Conservation (phyloP, 345 rosid genomes). For the Bretschneidera sinensis region DNA sequence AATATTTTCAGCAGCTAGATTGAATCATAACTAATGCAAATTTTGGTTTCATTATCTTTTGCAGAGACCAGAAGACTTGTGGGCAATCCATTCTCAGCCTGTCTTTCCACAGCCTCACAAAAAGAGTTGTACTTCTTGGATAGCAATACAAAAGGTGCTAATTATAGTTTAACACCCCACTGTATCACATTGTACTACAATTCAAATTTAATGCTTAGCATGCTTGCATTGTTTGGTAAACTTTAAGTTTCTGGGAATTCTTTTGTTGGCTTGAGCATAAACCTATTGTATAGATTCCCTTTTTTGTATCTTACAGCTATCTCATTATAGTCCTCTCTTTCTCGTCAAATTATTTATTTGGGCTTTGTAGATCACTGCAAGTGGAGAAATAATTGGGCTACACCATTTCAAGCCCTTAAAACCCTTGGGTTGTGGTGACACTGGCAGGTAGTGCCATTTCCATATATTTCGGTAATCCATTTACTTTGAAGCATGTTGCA, state of each 20-base stretch:
- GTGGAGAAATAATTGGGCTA: constrained; percentile 67
- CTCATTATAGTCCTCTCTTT: no score
- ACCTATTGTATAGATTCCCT: background rate
- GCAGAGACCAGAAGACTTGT: constrained; percentile 91
- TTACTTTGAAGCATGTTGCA: background rate
- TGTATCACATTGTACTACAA: background rate
- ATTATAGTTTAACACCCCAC: background rate
- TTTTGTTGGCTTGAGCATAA: background rate
- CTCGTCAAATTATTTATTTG: constrained; percentile 3
- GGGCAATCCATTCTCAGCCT: constrained; percentile 79
- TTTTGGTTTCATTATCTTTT: constrained; percentile 25
- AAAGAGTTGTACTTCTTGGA: constrained; percentile 63
- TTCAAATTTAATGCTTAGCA: background rate
- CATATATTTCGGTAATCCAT: background rate
- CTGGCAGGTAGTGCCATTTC: constrained; percentile 67
- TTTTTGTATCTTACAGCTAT: no score
- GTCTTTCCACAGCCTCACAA: constrained; percentile 84
- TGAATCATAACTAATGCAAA: constrained; percentile 16
- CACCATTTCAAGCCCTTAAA: constrained; percentile 89
- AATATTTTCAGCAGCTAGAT: background rate
- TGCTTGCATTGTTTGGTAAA: background rate
- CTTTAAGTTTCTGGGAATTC: background rate
- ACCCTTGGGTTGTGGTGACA: constrained; percentile 96
- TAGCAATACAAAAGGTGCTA: constrained; percentile 74
- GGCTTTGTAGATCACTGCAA: constrained; percentile 54